Evolutionary conservation across 2,329 filamentous ascomycete species (phyloP).

Genomic region (Epichloe baconii): DNA sequence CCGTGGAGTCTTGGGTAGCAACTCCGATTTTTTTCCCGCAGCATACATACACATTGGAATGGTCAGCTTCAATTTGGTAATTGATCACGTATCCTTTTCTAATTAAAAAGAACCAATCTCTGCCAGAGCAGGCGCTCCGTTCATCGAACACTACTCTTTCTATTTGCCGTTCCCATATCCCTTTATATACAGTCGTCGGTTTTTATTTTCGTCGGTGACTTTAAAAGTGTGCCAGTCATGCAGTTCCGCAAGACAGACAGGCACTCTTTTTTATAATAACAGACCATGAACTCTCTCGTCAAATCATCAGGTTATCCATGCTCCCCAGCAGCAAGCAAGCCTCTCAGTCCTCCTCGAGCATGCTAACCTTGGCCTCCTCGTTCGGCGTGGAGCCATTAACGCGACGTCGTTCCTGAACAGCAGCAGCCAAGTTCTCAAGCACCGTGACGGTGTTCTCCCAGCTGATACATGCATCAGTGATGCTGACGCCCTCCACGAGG

Average conservation of each 20-base stretch:
- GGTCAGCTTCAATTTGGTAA: background rate
- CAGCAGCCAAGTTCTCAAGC: constrained; percentile 74
- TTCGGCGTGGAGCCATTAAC: constrained; percentile 25
- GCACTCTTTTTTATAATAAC: background rate
- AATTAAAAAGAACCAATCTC: background rate
- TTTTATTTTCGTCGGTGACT: background rate
- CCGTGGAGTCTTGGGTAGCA: background rate
- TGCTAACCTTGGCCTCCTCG: constrained; percentile 26
- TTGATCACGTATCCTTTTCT: background rate
- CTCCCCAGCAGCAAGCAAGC: background rate
- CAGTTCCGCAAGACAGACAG: background rate
- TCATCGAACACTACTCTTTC: background rate
- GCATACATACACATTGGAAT: background rate
- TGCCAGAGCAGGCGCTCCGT: background rate
- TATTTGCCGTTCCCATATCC: background rate
- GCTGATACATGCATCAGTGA: constrained; percentile 91
- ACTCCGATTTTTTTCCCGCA: background rate
- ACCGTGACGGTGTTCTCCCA: constrained; percentile 78
- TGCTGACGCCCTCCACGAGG: constrained; percentile 81
- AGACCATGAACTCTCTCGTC: background rate
- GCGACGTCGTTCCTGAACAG: constrained; percentile 62
- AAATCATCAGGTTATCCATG: constrained; percentile 1
- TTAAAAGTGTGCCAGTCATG: background rate
- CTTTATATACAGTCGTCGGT: background rate
- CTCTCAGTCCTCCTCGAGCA: constrained; percentile 37